Percentiles rank a stretch among this genome's conserved stretches.
phyloP scores from a whole-genome alignment of 2,329 filamentous ascomycete genomes.

The Decorospora gaudefroyi region DNA sequence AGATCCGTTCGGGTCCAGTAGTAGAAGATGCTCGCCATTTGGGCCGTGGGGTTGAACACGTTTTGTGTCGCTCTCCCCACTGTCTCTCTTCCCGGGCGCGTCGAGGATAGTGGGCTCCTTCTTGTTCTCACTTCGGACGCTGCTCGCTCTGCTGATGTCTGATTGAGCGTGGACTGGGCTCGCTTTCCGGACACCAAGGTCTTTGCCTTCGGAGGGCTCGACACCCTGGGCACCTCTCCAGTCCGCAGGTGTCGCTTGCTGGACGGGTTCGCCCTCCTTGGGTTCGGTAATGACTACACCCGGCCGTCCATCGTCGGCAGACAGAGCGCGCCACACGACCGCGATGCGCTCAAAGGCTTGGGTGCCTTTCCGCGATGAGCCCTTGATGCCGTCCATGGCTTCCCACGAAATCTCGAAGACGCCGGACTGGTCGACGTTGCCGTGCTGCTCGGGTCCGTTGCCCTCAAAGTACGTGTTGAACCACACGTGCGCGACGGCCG shows the following conservation, averaged over 20 bases:
- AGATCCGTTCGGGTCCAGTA: constrained; percentile 34
- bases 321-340: constrained; percentile 74
- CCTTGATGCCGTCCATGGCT: constrained; percentile 92
- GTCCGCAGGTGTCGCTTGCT: constrained; percentile 70
- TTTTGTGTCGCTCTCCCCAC: constrained; percentile 45
- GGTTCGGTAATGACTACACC: constrained; percentile 66
- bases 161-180: constrained; percentile 63
- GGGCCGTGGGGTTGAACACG: constrained; percentile 49
- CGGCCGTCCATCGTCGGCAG: constrained; percentile 36
- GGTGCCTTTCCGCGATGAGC: constrained; percentile 79
- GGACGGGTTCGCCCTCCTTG: constrained; percentile 67
- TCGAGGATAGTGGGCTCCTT: constrained; percentile 32
- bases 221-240: constrained; percentile 66
- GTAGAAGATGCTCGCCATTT: constrained; percentile 39
- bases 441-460: constrained; percentile 68
- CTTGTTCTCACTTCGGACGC: constrained; percentile 57
- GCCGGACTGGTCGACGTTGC: constrained; percentile 68
- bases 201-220: constrained; percentile 59
- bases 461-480: constrained; percentile 96
- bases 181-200: constrained; percentile 69
- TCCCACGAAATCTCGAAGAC: constrained; percentile 75
- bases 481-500: constrained; percentile 92
- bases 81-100: constrained; percentile 31
- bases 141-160: constrained; percentile 73
- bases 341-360: constrained; percentile 79